Evolutionary conservation across 1,139 yeast genomes (phyloP).

Genomic region (Geotrichum candidum): DNA sequence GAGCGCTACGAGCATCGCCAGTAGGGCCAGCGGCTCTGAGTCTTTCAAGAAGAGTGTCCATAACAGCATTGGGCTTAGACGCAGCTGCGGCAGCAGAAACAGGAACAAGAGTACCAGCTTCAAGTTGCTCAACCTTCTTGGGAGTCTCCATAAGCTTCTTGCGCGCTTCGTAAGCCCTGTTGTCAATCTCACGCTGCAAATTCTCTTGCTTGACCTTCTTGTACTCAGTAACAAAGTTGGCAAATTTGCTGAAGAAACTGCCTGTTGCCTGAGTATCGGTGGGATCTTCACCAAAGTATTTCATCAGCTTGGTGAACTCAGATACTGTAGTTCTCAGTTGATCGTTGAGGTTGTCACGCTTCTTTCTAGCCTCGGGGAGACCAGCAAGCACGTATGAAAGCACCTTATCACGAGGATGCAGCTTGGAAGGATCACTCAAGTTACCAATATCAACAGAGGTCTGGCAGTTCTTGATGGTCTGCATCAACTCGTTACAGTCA

Average conservation of each 20-base stretch:
- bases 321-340: conserved; percentile 51
- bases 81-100: conserved; percentile 22
- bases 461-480: conserved; percentile 48
- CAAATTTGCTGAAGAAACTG: conserved; percentile 66
- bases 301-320: conserved; percentile 59
- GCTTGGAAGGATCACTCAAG: conserved; percentile 55
- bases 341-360: conserved; percentile 49
- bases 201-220: conserved; percentile 74
- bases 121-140: conserved; percentile 29
- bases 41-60: conserved; percentile 68
- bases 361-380: conserved; percentile 53
- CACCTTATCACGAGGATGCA: conserved; percentile 77
- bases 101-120: conserved; percentile 24
- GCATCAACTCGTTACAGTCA: conserved; percentile 62
- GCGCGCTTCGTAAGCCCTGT: conserved; percentile 67
- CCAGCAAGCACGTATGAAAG: conserved; percentile 50
- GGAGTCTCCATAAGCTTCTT: conserved; percentile 54
- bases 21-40: conserved; percentile 67
- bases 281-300: conserved; percentile 76
- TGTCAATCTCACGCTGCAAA: conserved; percentile 70
- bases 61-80: conserved; percentile 38
- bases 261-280: conserved; percentile 55
- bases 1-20: conserved; percentile 72
- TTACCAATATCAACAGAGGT: conserved; percentile 63
- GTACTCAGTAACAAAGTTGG: conserved; percentile 68